Base-by-base conservation (phyloP, 371 early-diverging fungal species). In the Saksenaea oblongispora region DNA sequence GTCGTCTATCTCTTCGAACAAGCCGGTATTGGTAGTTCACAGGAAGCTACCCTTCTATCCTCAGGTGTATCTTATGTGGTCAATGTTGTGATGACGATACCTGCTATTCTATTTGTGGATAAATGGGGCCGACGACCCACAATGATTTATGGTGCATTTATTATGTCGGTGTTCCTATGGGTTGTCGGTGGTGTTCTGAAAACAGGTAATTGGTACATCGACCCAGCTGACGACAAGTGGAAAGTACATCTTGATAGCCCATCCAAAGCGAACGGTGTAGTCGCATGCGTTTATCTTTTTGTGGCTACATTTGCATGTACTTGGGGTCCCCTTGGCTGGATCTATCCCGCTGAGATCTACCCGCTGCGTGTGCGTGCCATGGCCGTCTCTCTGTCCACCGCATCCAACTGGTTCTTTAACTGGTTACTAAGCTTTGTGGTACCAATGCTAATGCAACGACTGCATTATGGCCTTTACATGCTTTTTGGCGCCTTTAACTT, bases 251-350 rank as follows among this genome's bases (percentile, higher is more conserved):
- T 78, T 2, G 31, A 37, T 17, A 61, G 31, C 27, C 5, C 41
- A 0, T 3, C 62, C 22, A 65, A 55, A 18, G 60, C 67, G 42
- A 69, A 68, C 22, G 76, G 78, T 34, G 71, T 83, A 41, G 86
- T 89, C 39, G 87, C 83, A 22, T 82, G 83, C 70, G 79, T 89
- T n/a, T 91, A 88, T 63, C 69, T 89, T 39, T 89, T 89, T 62
- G 87, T 89, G 39, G 83, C 80, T 53, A 72, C 82, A 53, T 95
- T 94, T 67, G 91, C 94, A 55, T 80, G 83, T 65, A 85, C 92
- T 34, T 95, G 94, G 94, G 95, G 95, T 15, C 95, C 95, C 34
- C 78, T 93, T 56, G 92, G 90, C 24, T 96, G 95, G 96, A 90
- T 92, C 66, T 93, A 93, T 72, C 94, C 94, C 42, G 84, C 93